phyloP scores from a whole-genome alignment of 805 yeast genomes.

The Candida dajiaensis region DNA sequence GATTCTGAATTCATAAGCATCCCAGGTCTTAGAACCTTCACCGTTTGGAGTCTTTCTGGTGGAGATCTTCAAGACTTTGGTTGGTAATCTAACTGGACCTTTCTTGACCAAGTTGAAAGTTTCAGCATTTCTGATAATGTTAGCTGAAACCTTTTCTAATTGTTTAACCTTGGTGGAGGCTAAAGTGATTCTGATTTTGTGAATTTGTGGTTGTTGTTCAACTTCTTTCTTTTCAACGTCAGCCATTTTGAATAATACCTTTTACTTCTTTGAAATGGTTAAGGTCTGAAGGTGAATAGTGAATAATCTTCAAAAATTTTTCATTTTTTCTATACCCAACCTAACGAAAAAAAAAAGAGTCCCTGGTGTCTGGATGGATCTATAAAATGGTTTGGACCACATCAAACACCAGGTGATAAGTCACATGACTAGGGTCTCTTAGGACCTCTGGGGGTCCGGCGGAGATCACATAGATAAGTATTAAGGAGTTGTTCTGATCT shows the following conservation, averaged over 20 bases:
- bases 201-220: constrained; percentile 77
- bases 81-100: constrained; percentile 99
- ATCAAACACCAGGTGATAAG: neutral
- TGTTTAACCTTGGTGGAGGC: constrained; percentile 98
- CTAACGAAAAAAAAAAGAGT: constrained; percentile 10
- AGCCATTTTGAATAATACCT: constrained; percentile 57
- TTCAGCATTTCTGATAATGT: constrained; percentile 85
- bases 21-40: constrained; percentile 99
- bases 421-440: neutral
- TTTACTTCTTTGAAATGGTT: constrained; percentile 29
- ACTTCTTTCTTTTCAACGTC: constrained; percentile 80
- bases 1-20: constrained; percentile 98
- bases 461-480: neutral
- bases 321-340: constrained; percentile 5
- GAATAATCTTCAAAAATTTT: constrained; percentile 7
- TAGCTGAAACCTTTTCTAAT: constrained; percentile 92
- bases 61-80: constrained; percentile 95
- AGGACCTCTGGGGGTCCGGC: neutral
- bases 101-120: constrained; percentile 80
- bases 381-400: neutral
- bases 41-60: constrained; percentile 99
- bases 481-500: neutral
- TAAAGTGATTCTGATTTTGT: constrained; percentile 98
- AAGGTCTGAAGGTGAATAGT: constrained; percentile 1
- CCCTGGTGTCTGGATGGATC: constrained; percentile 17